These are phyloP conservation scores for Tricholoma furcatifolium DNA, from an alignment of 768 basidiomycete species.

Conservation along the genomic window DNA sequence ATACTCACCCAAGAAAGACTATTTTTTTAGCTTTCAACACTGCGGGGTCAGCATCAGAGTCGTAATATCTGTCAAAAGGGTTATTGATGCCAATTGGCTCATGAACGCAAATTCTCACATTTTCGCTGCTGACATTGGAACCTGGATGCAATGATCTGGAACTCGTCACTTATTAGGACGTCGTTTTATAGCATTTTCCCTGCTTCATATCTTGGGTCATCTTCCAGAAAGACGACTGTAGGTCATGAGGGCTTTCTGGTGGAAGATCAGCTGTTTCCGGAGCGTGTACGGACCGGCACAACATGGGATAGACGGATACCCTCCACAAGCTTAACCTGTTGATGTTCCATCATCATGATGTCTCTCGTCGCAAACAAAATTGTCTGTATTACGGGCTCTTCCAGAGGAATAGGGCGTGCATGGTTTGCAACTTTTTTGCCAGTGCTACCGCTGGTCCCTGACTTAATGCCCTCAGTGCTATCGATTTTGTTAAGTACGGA, in stretches of 20 bases:
- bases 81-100: background rate
- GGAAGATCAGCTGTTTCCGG: background rate
- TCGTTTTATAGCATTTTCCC: background rate
- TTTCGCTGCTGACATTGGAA: constrained; percentile 42
- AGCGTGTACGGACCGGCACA: background rate
- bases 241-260: constrained; percentile 5
- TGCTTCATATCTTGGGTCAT: background rate
- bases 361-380: constrained; percentile 52
- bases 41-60: constrained; percentile 55
- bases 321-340: background rate
- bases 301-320: too few species aligned
- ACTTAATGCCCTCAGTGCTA: constrained; percentile 31
- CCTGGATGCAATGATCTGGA: background rate
- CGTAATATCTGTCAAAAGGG: constrained; percentile 51
- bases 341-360: constrained; percentile 22
- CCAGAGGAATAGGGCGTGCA: constrained; percentile 70
- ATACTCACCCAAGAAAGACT: constrained; percentile 56
- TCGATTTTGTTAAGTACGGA: constrained; percentile 64
- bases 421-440: constrained; percentile 33
- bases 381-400: constrained; percentile 72
- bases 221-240: background rate
- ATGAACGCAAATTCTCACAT: constrained; percentile 40
- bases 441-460: background rate
- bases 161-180: background rate
- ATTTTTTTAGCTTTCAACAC: constrained; percentile 49